Evolutionary conservation across 1,284 basidiomycete species (phyloP).

Genomic region (Leccinum subrobustum): DNA sequence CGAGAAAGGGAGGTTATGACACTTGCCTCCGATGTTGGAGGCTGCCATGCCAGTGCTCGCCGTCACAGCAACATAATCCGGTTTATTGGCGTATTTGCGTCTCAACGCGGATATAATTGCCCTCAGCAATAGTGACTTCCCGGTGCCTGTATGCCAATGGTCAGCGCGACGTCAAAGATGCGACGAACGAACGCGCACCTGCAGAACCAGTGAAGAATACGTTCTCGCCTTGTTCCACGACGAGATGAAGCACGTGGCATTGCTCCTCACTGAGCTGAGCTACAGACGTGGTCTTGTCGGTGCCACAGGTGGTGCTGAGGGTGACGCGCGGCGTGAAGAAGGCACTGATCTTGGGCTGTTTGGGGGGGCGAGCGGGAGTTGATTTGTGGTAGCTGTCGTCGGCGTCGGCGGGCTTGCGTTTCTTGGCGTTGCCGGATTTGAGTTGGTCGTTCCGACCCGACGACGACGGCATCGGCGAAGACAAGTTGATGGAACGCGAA

Average conservation of each 20-base stretch:
- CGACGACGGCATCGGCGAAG: slow-evolving; percentile 12
- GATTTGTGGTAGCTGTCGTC: slow-evolving; percentile 26
- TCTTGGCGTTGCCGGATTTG: too few species aligned
- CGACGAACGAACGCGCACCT: slow-evolving; percentile 32
- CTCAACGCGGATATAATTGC: slow-evolving; percentile 68
- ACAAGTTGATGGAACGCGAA: background rate
- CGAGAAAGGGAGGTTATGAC: background rate
- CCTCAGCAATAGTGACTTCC: slow-evolving; percentile 76
- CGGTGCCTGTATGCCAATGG: slow-evolving; percentile 53
- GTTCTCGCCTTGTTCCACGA: slow-evolving; percentile 46
- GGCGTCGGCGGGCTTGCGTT: slow-evolving; percentile 10
- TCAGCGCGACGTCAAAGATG: too few species aligned
- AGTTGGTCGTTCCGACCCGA: background rate
- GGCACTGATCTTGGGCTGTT: slow-evolving; percentile 38
- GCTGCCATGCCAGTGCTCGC: slow-evolving; percentile 74
- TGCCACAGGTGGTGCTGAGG: slow-evolving; percentile 28
- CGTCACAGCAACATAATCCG: slow-evolving; percentile 71
- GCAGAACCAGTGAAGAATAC: slow-evolving; percentile 56
- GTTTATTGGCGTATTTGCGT: slow-evolving; percentile 58
- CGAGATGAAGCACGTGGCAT: slow-evolving; percentile 41
- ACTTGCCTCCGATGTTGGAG: slow-evolving; percentile 74
- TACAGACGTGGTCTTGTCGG: slow-evolving; percentile 33
- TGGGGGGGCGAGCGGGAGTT: slow-evolving; percentile 18
- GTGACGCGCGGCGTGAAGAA: slow-evolving; percentile 46
- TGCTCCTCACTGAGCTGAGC: slow-evolving; percentile 48